Percentiles rank a stretch among this genome's conserved stretches.
Evolutionary conservation across 2,329 filamentous ascomycete species (phyloP).

Genomic region (Curvularia eragrostidis): DNA sequence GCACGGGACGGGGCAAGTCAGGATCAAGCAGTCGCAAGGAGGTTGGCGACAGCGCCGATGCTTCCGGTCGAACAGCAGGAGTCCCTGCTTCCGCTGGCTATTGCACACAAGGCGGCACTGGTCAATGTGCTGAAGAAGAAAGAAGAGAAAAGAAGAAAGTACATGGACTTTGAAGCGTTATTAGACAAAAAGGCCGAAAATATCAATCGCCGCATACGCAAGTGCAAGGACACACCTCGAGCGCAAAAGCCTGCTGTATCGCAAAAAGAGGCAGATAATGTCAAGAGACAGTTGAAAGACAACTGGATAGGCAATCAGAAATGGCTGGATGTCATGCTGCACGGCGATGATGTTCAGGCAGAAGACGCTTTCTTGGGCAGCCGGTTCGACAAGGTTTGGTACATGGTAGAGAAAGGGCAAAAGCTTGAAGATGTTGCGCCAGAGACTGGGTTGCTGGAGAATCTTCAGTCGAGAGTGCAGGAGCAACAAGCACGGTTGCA

Average conservation of each 20-base stretch:
- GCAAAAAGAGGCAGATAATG: conserved; percentile 37
- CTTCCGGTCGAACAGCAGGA: conserved; percentile 43
- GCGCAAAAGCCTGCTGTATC: conserved; percentile 40
- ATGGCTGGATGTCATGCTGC: conserved; percentile 74
- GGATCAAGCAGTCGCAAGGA: conserved; percentile 53
- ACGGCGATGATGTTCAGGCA: conserved; percentile 66
- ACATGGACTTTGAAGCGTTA: conserved; percentile 68
- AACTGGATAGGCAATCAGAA: conserved; percentile 81
- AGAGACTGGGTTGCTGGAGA: conserved; percentile 66
- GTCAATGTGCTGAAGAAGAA: conserved; percentile 65
- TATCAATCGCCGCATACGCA: conserved; percentile 62
- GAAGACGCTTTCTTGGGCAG: conserved; percentile 70
- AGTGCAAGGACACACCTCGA: conserved; percentile 36
- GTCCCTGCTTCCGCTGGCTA: conserved; percentile 67
- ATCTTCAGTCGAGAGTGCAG: conserved; percentile 72
- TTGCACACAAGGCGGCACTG: conserved; percentile 76
- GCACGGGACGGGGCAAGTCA: conserved; percentile 54
- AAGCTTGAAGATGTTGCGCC: conserved; percentile 63
- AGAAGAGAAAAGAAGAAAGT: conserved; percentile 64
- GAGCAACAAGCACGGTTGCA: conserved; percentile 72
- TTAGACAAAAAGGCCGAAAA: conserved; percentile 68
- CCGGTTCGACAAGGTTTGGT: conserved; percentile 75
- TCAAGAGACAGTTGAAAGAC: conserved; percentile 68
- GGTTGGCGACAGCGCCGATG: conserved; percentile 55
- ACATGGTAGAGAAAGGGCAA: conserved; percentile 66